Evolutionary conservation across 1,284 basidiomycete species (phyloP), one percentile per base, ranked within the genome.

Genomic region (Ustilago xerochloae): DNA sequence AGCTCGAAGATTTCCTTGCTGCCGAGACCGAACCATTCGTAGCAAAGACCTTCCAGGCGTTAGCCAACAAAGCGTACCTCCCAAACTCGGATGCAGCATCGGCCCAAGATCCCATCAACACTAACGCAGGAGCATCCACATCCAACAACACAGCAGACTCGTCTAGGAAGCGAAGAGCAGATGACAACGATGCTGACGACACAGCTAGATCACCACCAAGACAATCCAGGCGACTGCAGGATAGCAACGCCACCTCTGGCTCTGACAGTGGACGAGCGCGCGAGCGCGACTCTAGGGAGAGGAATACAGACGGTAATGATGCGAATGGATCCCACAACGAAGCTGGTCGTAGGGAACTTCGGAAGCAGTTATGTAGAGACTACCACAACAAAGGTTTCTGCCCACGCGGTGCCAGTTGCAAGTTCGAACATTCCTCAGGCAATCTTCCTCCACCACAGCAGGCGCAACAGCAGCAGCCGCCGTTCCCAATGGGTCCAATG

Each of bases 1-100:
- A 97, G 83, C 87, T 97, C 62, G 90, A 91, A 57, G 95, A 97
- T 85, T 97, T 97, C 85, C 88, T 97, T 46, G 94, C 94, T 86
- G 92, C 91, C 86, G 92, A 93, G 86, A 90, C 91, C 36, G 72
- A 87, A 24, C 82, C 89, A 46, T 97, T 97, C 84, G 91, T 96
- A 63, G 89, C 93, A 78, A 90, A 90, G 26, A 88, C 96, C 63
- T 93, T 97, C 85, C 89, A 90, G 38, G 90, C 91, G 28, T 88
- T 80, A 75, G 52, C 57, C 77, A 70, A 65, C 83, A 43, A 75
- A 63, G 32, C 62, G 6, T 73, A 82, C 53, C 56, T 68, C 22
- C 60, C 66, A 6, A 38, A 49, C 32, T 46, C 59, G 16, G 26
- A 53, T 28, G 36, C 56, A 13, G 45, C 46, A 28, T 29, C 59